A percentile compares a stretch with the other conserved stretches of the same genome.
These are phyloP conservation scores for Candolleomyces aberdarensis DNA, from an alignment of 768 basidiomycete species.

Conservation along the genomic window DNA sequence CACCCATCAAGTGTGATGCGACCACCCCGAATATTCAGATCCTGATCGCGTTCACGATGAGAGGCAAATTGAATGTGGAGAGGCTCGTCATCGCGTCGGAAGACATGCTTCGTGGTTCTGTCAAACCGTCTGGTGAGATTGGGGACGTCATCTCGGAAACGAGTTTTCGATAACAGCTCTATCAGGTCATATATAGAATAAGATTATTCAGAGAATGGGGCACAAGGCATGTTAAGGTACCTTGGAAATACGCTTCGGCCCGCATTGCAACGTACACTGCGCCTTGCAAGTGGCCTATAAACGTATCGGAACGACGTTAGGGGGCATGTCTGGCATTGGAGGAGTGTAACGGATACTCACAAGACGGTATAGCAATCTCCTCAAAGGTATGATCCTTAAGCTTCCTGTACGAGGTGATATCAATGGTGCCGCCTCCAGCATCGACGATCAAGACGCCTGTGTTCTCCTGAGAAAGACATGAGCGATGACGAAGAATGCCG, in stretches of 20 bases:
- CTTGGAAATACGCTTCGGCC: slow-evolving; percentile 29
- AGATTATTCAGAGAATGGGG: neutral
- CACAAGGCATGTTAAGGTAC: slow-evolving; percentile 17
- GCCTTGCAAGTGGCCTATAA: slow-evolving; percentile 40
- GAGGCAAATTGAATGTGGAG: slow-evolving; percentile 44
- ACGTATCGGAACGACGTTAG: neutral
- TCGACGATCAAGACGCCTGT: slow-evolving; percentile 50
- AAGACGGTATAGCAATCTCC: slow-evolving; percentile 41
- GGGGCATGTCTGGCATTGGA: neutral
- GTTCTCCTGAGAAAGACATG: neutral
- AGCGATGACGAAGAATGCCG: neutral
- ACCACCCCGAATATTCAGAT: slow-evolving; percentile 14
- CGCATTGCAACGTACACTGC: slow-evolving; percentile 41
- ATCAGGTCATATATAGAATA: neutral
- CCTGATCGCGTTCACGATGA: slow-evolving; percentile 31
- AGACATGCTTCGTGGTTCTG: slow-evolving; percentile 39
- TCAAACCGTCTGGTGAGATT: slow-evolving; percentile 40
- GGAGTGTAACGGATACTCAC: slow-evolving; percentile 17
- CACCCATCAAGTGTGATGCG: neutral
- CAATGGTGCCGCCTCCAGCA: slow-evolving; percentile 59
- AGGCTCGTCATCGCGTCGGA: slow-evolving; percentile 30
- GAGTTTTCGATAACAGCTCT: slow-evolving; percentile 36
- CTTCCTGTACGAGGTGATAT: slow-evolving; percentile 51
- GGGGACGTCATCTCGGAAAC: slow-evolving; percentile 32
- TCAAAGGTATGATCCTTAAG: slow-evolving; percentile 21